Conservation (phyloP, 2,329 filamentous ascomycete species). For the Neonectria punicea region DNA sequence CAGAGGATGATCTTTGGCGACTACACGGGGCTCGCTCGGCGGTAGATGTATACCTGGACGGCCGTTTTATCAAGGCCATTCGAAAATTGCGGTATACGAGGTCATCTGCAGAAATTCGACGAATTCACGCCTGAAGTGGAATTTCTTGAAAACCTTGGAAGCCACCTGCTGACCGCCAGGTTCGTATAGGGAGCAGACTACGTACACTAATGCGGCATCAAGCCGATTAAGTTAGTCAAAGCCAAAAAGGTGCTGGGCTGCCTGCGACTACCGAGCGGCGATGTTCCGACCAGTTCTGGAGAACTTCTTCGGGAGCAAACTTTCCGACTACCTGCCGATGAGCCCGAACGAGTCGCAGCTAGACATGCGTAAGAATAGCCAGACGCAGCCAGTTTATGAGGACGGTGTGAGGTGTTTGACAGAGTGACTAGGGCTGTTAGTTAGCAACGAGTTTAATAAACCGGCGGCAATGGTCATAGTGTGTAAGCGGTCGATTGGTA, state of each 20-base stretch:
- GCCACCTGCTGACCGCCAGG: constrained; percentile 1
- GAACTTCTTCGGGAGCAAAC: too few species aligned
- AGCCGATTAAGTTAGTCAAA: not conserved
- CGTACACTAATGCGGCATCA: not conserved
- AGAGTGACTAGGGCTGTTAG: too few species aligned
- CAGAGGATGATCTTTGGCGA: too few species aligned
- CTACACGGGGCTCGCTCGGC: too few species aligned
- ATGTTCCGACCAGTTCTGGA: constrained; percentile 9
- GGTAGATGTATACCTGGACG: not conserved
- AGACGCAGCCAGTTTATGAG: not conserved
- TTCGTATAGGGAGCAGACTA: not conserved
- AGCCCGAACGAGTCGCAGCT: not conserved
- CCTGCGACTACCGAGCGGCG: constrained; percentile 18
- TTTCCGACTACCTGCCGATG: not conserved
- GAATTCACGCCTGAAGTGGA: not conserved
- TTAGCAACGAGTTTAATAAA: too few species aligned
- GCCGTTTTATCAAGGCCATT: not conserved
- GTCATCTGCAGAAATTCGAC: not conserved
- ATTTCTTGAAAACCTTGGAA: constrained; percentile 1
- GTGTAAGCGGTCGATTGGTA: too few species aligned
- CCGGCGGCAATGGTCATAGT: too few species aligned
- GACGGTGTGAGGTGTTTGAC: not conserved
- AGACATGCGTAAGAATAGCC: not conserved
- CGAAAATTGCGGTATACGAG: not conserved
- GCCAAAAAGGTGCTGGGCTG: constrained; percentile 3